Percentiles rank a stretch among this genome's conserved stretches.
phyloP scores from a whole-genome alignment of 257 asterid species.

The Solanum pimpinellifolium region DNA sequence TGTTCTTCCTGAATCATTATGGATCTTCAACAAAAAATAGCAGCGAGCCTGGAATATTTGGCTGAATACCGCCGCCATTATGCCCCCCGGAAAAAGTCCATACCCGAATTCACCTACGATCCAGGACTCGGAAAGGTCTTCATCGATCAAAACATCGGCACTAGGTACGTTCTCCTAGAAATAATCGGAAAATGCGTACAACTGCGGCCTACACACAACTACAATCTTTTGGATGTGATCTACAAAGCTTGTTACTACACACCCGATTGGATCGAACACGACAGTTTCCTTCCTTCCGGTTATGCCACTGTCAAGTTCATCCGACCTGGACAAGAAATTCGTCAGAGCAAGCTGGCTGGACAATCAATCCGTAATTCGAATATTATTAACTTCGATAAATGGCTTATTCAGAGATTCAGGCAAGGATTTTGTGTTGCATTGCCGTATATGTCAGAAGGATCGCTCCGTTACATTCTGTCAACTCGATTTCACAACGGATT shows the following conservation, averaged over 20 bases:
- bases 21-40: too few species aligned
- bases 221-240: neutral
- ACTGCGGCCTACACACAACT: neutral
- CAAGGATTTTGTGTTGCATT: neutral
- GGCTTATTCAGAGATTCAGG: neutral
- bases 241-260: neutral
- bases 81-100: neutral
- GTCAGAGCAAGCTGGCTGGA: too few species aligned
- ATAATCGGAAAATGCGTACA: neutral
- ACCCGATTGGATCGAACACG: too few species aligned
- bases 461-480: neutral
- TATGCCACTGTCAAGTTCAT: neutral
- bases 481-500: neutral
- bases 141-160: neutral
- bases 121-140: neutral
- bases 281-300: neutral
- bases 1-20: neutral
- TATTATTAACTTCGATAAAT: neutral
- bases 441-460: neutral
- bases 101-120: neutral
- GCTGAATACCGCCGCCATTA: neutral
- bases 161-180: neutral
- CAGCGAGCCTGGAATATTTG: too few species aligned
- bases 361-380: neutral
- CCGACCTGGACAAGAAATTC: neutral